Evolutionary conservation across 148 eudicot species (phyloP), one percentile per base, ranked within the genome.

Genomic region (Cornus florida): DNA sequence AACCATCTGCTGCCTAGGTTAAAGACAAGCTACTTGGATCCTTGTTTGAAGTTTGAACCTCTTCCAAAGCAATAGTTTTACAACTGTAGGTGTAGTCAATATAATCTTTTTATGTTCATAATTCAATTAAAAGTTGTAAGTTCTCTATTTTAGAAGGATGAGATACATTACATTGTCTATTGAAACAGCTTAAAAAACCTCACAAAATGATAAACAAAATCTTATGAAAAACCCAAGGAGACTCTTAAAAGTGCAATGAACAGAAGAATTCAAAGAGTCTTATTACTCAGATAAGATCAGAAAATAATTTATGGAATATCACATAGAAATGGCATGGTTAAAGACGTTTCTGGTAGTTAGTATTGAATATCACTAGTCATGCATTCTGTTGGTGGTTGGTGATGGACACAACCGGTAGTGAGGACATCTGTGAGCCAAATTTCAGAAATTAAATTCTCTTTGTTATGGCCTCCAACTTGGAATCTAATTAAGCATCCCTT

Each of bases 91-190:
- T 57, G 16, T 17, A 57, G 46, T 8, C 46, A 2, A 57, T 16
- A 91, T 89, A 71, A 82, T 72, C 78, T 86, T 87, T 80, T 89
- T 91, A 75, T 87, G 91, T 59, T 89, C 91, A 60, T 14, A 53
- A 53, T 53, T 10, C 16, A 53, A 53, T 13, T 53, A 53, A 7
- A 46, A 46, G 53, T 46, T 46, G 59, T 53, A 53, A 60, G 0
- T 60, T 20, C 66, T 1, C 66, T 12, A 60, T 60, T 1, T 19
- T 60, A 60, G 66, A 60, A 60, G 22, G 66, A 60, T 60, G 66
- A 60, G 66, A 60, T 60, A 60, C 59, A n/a, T n/a, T 6, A 60
- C 16, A 17, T 19, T 60, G 20, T 60, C 17, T 60, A 60, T 60
- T 17, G 66, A 20, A 60, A 20, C 16, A 60, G 8, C 66, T 60